Evolutionary conservation across 805 yeast species (phyloP).

Genomic region (Candida alai): DNA sequence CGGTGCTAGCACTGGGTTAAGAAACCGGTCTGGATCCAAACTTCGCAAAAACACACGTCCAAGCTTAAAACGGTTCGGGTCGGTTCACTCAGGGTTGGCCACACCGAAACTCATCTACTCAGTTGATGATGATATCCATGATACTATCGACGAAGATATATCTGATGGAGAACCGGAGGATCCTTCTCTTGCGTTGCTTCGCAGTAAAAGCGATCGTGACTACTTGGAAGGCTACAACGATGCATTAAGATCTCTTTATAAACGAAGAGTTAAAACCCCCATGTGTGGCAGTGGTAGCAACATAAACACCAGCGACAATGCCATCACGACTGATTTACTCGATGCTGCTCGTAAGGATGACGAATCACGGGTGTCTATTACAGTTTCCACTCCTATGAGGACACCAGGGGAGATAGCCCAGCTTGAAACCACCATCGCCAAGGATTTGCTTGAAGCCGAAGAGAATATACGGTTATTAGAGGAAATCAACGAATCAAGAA

Average conservation of each 20-base stretch:
- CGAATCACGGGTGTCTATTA: conserved; percentile 1
- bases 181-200: neutral
- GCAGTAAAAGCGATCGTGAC: conserved; percentile 21
- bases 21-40: conserved; percentile 1
- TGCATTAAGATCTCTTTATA: conserved; percentile 48
- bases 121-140: conserved; percentile 80
- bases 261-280: conserved; percentile 15
- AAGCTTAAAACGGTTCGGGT: conserved; percentile 24
- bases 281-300: too few species aligned
- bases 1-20: too few species aligned
- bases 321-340: conserved; percentile 2
- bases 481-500: conserved; percentile 12
- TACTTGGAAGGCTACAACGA: conserved; percentile 73
- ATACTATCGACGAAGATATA: conserved; percentile 44
- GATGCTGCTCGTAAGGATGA: conserved; percentile 8
- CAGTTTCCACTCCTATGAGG: conserved; percentile 13
- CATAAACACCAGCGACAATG: too few species aligned
- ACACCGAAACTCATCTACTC: conserved; percentile 49
- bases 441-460: conserved; percentile 20
- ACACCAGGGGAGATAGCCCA: conserved; percentile 4
- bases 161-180: conserved; percentile 40
- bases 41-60: conserved; percentile 18
- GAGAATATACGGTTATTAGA: conserved; percentile 16
- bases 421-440: conserved; percentile 12
- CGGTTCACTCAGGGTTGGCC: conserved; percentile 5